A percentile compares a stretch with the other conserved stretches of the same genome.
phyloP scores from a whole-genome alignment of 2,329 filamentous ascomycete species.

The Tolypocladium cylindrosporum region DNA sequence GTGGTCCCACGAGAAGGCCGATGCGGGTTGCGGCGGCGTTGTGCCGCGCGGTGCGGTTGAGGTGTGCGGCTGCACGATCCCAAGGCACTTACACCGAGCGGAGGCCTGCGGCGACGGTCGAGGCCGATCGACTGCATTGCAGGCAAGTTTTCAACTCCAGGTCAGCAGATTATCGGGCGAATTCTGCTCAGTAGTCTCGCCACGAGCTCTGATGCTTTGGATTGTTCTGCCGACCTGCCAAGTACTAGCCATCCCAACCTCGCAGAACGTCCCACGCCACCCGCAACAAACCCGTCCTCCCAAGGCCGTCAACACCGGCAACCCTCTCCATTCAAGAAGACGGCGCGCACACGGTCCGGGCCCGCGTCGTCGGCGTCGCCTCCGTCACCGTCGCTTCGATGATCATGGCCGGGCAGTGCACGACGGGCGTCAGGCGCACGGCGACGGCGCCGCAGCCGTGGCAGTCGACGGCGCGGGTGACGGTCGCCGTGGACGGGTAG shows the following conservation, averaged over 20 bases:
- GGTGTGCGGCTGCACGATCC: neutral
- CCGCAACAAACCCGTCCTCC: neutral
- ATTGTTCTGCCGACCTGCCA: too few species aligned
- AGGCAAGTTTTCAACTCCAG: too few species aligned
- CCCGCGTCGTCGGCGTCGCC: slow-evolving; percentile 13
- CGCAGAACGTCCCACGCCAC: neutral
- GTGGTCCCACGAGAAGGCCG: neutral
- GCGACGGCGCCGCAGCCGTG: slow-evolving; percentile 17
- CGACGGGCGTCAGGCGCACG: slow-evolving; percentile 9
- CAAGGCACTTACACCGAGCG: neutral
- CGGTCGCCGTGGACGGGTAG: slow-evolving; percentile 17
- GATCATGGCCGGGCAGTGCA: slow-evolving; percentile 15
- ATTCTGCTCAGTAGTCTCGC: too few species aligned
- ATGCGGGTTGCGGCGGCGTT: neutral
- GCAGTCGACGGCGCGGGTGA: slow-evolving; percentile 17
- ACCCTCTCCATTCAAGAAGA: neutral
- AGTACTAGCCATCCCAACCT: neutral
- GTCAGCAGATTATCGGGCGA: too few species aligned
- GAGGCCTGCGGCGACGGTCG: neutral
- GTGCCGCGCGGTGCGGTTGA: neutral
- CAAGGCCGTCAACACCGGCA: too few species aligned
- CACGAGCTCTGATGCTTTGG: neutral
- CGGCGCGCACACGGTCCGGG: slow-evolving; percentile 16
- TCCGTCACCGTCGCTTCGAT: slow-evolving; percentile 10
- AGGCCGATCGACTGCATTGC: neutral